phyloP scores from a whole-genome alignment of 2,329 filamentous ascomycete genomes.

The Neofusicoccum laricinum region DNA sequence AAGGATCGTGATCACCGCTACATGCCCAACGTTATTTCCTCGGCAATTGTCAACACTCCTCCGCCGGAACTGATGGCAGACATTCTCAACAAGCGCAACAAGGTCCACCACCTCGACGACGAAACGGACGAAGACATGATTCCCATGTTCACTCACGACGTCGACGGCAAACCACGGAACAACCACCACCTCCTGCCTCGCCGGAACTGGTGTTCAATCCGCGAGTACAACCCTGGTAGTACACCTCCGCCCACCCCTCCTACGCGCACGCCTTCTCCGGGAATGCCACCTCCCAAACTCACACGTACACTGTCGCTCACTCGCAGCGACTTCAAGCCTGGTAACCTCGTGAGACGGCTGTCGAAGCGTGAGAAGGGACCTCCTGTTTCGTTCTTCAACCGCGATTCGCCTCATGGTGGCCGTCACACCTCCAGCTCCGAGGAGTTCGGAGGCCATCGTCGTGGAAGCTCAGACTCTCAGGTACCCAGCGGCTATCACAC shows the following conservation, averaged over 20 bases:
- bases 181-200: conserved; percentile 87
- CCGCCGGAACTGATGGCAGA: conserved; percentile 86
- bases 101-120: conserved; percentile 60
- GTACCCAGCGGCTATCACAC: conserved; percentile 19
- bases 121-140: conserved; percentile 96
- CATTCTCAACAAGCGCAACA: conserved; percentile 90
- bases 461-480: neutral
- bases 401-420: conserved; percentile 5
- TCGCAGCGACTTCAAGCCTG: conserved; percentile 32
- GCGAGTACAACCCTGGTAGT: conserved; percentile 73
- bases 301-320: conserved; percentile 29
- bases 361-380: conserved; percentile 26
- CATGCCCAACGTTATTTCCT: conserved; percentile 94
- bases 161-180: conserved; percentile 84
- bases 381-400: conserved; percentile 37
- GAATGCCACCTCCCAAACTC: conserved; percentile 19
- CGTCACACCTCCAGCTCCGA: neutral
- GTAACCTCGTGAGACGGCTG: conserved; percentile 43
- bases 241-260: conserved; percentile 69
- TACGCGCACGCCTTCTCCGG: conserved; percentile 25
- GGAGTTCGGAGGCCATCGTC: neutral
- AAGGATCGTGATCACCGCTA: conserved; percentile 94
- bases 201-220: conserved; percentile 93
- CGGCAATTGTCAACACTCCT: conserved; percentile 89
- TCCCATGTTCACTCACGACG: conserved; percentile 83